Evolutionary conservation across 441 rosid species (phyloP).

Genomic region (Hura crepitans): DNA sequence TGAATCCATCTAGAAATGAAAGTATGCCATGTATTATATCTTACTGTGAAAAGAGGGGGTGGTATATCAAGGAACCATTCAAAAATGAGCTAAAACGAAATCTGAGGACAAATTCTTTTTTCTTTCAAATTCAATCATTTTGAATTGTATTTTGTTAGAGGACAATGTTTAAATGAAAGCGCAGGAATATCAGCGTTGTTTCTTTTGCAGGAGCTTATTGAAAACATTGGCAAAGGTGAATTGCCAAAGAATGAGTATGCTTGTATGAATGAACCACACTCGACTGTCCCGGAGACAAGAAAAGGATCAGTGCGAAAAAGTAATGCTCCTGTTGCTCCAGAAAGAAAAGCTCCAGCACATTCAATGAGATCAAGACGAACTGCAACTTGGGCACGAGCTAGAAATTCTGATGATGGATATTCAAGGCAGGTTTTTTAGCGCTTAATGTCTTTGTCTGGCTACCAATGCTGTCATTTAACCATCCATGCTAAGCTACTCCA

Average conservation of each 20-base stretch:
- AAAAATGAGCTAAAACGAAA: not conserved
- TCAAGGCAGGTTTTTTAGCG: conserved; percentile 52
- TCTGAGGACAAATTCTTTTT: not conserved
- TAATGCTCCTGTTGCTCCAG: conserved; percentile 38
- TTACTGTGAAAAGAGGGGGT: not conserved
- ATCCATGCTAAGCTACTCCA: not conserved
- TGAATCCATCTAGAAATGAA: conserved; percentile 6
- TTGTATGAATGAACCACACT: conserved; percentile 62
- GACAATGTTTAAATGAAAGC: not conserved
- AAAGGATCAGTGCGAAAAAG: conserved; percentile 40
- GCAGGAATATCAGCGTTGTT: not conserved
- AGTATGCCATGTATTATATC: not conserved
- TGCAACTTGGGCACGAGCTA: conserved; percentile 80
- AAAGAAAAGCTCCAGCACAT: conserved; percentile 53
- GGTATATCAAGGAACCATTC: not conserved
- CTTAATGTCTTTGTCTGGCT: not conserved
- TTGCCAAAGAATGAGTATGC: conserved; percentile 70
- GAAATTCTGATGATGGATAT: conserved; percentile 80
- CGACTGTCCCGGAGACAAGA: conserved; percentile 34
- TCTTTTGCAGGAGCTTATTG: conserved; percentile 63
- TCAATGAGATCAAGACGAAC: conserved; percentile 93
- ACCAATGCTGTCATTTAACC: not conserved
- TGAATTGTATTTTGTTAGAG: not conserved
- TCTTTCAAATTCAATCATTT: not conserved
- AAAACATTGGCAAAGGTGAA: conserved; percentile 64